Evolutionary conservation across 208 protist genomes (phyloP), one percentile per base, ranked within the genome.

Genomic region (Blechomonas ayalai): DNA sequence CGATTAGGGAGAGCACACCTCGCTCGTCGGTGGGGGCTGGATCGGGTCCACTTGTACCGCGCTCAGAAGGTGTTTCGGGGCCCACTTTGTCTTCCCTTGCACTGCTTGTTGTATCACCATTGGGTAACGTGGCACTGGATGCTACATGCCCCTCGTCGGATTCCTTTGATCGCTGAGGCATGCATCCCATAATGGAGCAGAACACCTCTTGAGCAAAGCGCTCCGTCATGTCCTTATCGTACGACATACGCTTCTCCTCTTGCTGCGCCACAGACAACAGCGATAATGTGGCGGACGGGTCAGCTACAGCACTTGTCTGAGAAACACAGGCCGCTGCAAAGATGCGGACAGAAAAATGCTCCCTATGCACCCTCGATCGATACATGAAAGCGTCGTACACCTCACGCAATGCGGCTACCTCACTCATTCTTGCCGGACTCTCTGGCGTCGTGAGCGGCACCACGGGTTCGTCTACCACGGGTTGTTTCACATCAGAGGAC

Each of bases 131-230:
- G n/a, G n/a, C n/a, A n/a, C n/a, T n/a, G n/a, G n/a, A n/a, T n/a
- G n/a, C n/a, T n/a, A n/a, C n/a, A n/a, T n/a, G n/a, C n/a, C n/a
- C n/a, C n/a, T n/a, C n/a, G n/a, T n/a, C n/a, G n/a, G n/a, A n/a
- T n/a, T n/a, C n/a, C n/a, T n/a, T n/a, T n/a, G n/a, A n/a, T n/a
- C n/a, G n/a, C n/a, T n/a, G n/a, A n/a, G n/a, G n/a, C n/a, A 40
- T 27, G 12, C 4, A 26, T 31, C 24, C 64, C 64, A 22, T 51
- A 39, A 33, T 12, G 29, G 5, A 36, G 48, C 60, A 38, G 49
- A 71, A 71, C 28, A 71, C 29, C 41, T 66, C 64, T 2, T 61
- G 43, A 9, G 63, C 64, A 51, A 66, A 71, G 3, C 34, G 27
- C 2, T 7, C 35, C 18, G 42, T 35, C 4, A 54, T 44, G 10